phyloP scores from a whole-genome alignment of 1,284 basidiomycete genomes.

The Apiotrichum porosum region DNA sequence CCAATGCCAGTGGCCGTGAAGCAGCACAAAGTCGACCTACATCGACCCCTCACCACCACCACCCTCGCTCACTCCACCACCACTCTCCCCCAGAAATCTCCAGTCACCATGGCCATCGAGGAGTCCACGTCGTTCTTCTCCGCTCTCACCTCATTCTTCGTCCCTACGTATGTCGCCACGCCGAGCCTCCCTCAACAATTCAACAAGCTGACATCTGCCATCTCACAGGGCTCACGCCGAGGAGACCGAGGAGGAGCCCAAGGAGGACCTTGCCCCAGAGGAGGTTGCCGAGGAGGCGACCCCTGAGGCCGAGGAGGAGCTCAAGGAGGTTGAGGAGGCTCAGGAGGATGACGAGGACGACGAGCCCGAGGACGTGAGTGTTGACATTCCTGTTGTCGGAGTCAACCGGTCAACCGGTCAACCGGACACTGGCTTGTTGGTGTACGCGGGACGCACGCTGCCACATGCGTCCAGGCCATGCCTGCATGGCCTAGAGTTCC shows the following conservation, averaged over 20 bases:
- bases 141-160: slow-evolving; percentile 31
- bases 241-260: slow-evolving; percentile 41
- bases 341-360: slow-evolving; percentile 56
- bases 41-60: background rate
- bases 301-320: slow-evolving; percentile 44
- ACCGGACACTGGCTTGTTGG: too few relatives aligned
- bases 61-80: slow-evolving; percentile 1
- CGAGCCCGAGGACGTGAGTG: slow-evolving; percentile 73
- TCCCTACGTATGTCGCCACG: slow-evolving; percentile 34
- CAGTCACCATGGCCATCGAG: slow-evolving; percentile 17
- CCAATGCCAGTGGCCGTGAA: slow-evolving; percentile 7
- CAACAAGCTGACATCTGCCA: background rate
- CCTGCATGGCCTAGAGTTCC: too few relatives aligned
- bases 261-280: slow-evolving; percentile 43
- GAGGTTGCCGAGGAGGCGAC: slow-evolving; percentile 37
- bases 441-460: too few relatives aligned
- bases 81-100: background rate
- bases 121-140: slow-evolving; percentile 33
- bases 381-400: too few relatives aligned
- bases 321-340: slow-evolving; percentile 45
- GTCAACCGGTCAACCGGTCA: too few relatives aligned
- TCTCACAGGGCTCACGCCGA: slow-evolving; percentile 46
- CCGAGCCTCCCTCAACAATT: background rate
- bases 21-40: slow-evolving; percentile 1
- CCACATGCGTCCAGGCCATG: too few relatives aligned